Evolutionary conservation across 371 early-diverging fungal genomes (phyloP), one percentile per base, ranked within the genome.

Genomic region (Spiromyces aspiralis): DNA sequence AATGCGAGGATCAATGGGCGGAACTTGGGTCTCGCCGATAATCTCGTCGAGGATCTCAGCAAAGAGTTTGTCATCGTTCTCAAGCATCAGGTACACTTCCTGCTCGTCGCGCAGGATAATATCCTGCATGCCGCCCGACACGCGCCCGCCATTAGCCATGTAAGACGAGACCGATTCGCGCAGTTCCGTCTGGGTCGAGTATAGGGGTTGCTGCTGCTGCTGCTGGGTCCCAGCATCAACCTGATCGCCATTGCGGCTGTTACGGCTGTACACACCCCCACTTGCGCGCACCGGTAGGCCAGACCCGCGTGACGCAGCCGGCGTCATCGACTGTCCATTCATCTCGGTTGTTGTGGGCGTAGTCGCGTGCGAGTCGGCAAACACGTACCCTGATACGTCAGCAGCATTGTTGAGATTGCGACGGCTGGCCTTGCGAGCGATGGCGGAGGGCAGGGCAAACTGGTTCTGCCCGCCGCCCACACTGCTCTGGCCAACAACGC

Each of bases 31-130:
- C 46, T 81, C 80, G 56, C 80, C 81, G 44, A 96, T 81, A 23
- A 96, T 71, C 25, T 87, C 86, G 43, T 84, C 83, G 50, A 93
- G 70, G 22, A 96, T 75, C 68, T 95, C 95, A 25, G 86, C 77
- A 49, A 87, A 84, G 21, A 95, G 72, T 0, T 72, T 72, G 26
- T 82, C 83, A 57, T 90, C 91, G 57, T 75, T 74, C 25, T 72
- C 70, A 20, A 83, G 63, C 48, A 81, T 69, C 24, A 62, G 57
- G 35, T 69, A 70, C 27, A 79, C 70, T 56, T 74, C 55, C 12
- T 57, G 53, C 57, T 55, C 60, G 60, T 54, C 55, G 23, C 47
- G 43, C 57, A 70, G 42, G 52, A 48, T 51, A 19, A 48, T 25
- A 26, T 22, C 43, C 16, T 10, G 35, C 35, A 35, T 35, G 16